Evolutionary conservation across 176 grass and related monocot species (phyloP), one percentile per base, ranked within the genome.

Genomic region (Canna indica): DNA sequence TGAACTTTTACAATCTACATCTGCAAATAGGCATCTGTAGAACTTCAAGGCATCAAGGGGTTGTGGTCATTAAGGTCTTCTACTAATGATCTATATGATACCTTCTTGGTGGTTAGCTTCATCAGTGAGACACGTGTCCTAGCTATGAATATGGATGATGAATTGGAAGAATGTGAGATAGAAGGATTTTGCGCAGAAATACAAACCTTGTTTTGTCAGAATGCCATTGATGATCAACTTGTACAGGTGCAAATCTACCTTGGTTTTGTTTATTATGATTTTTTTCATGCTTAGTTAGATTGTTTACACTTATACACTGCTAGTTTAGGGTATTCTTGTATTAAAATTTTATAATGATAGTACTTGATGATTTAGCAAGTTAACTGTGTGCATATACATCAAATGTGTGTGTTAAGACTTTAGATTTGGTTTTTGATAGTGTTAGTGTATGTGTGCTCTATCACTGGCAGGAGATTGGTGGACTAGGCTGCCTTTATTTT

Each of bases 91-190:
- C 81, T 77, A 1, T 81, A 90, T 20, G 84, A 97, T 38, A 92
- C 81, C 47, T 91, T 90, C 81, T 75, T 97, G 70, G 93, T 92
- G 3, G 93, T 97, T 70, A 97, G 93, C 75, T 97, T 97, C 78
- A 97, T 97, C 69, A 91, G 83, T 24, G 93, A 97, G 88, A 92
- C 93, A 16, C 81, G 93, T 57, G 84, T 97, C 71, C 77, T 97
- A 68, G 93, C 88, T 6, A 97, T 97, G 93, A 97, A 97, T 79
- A 90, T 97, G 79, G 93, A 97, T 35, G 88, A 92, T 85, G 93
- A 90, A 46, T 74, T 97, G 57, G 86, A 97, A 82, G 93, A 97
- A 86, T 92, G 80, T 25, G 88, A 90, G 82, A 90, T 97, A 70
- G 86, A 90, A 83, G 93, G 93, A 45, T 97, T 97, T 75, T 82